Conservation (phyloP, 495 filamentous ascomycete species). For the Aspergillus olivimuriae region DNA sequence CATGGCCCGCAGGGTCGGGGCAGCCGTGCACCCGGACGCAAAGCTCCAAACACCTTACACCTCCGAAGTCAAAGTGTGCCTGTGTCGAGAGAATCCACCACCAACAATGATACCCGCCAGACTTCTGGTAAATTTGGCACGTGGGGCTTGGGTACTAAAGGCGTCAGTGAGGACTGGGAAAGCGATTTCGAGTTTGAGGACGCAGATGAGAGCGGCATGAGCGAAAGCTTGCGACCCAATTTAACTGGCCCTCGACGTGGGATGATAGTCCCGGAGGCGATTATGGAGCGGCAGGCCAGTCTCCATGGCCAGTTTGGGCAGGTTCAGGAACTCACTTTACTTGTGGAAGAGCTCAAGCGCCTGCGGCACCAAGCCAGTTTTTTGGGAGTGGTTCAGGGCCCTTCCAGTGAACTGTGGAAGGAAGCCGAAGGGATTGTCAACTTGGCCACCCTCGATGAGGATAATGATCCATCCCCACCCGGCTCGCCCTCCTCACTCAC, state of each 20-base stretch:
- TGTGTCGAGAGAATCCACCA: constrained; percentile 57
- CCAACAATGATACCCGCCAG: constrained; percentile 48
- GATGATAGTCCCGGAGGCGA: constrained; percentile 75
- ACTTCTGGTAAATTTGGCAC: constrained; percentile 77
- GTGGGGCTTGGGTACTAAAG: constrained; percentile 81
- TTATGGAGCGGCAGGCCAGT: constrained; percentile 77
- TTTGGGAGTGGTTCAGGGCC: constrained; percentile 57
- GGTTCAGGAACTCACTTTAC: constrained; percentile 73
- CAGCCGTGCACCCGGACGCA: constrained; percentile 66
- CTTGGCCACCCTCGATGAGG: constrained; percentile 75
- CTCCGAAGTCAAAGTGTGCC: constrained; percentile 96
- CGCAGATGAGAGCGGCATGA: constrained; percentile 26
- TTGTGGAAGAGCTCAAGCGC: constrained; percentile 76
- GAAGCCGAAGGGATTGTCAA: constrained; percentile 87
- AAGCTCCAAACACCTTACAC: constrained; percentile 70
- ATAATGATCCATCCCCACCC: constrained; percentile 42
- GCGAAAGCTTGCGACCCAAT: constrained; percentile 19
- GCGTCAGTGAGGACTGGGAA: constrained; percentile 76
- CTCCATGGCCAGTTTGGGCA: constrained; percentile 82
- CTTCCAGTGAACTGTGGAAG: constrained; percentile 63
- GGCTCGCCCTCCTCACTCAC: constrained; percentile 46
- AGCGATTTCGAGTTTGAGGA: constrained; percentile 77
- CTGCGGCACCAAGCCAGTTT: constrained; percentile 56
- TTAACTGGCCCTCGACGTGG: constrained; percentile 27
- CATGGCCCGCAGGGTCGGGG: constrained; percentile 67